Evolutionary conservation across 805 yeast species (phyloP).

Genomic region (Hanseniaspora mollemarum): DNA sequence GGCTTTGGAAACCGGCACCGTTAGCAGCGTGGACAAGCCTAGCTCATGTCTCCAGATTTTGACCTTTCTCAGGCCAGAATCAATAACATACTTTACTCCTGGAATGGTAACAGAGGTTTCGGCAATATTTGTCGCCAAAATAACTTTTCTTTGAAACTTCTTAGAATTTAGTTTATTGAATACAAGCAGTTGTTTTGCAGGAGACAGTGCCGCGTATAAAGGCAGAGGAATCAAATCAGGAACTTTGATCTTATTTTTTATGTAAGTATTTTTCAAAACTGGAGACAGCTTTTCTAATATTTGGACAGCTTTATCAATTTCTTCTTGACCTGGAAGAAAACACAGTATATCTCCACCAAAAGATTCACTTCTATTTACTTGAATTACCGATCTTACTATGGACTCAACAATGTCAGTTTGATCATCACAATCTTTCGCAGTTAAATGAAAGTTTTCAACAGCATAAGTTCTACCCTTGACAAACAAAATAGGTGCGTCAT

Average conservation of each 20-base stretch:
- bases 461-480: conserved; percentile 86
- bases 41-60: conserved; percentile 90
- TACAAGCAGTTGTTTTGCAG: conserved; percentile 69
- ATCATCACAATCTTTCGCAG: conserved; percentile 31
- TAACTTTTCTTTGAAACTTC: conserved; percentile 65
- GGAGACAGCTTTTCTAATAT: conserved; percentile 51
- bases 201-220: conserved; percentile 86
- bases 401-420: conserved; percentile 79
- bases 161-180: conserved; percentile 41
- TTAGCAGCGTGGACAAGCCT: conserved; percentile 82
- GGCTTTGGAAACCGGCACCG: conserved; percentile 87
- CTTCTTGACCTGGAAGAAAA: conserved; percentile 94
- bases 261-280: conserved; percentile 45
- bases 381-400: conserved; percentile 59
- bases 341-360: conserved; percentile 78
- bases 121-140: conserved; percentile 89
- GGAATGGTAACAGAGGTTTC: conserved; percentile 95
- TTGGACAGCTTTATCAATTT: conserved; percentile 73
- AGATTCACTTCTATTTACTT: conserved; percentile 66
- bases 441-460: conserved; percentile 60
- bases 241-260: conserved; percentile 29
- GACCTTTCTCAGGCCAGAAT: conserved; percentile 83
- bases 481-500: conserved; percentile 66
- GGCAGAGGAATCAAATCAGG: conserved; percentile 72
- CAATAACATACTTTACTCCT: conserved; percentile 86